phyloP scores from a whole-genome alignment of 805 yeast species.

The Kregervanrija pseudodelftensis region DNA sequence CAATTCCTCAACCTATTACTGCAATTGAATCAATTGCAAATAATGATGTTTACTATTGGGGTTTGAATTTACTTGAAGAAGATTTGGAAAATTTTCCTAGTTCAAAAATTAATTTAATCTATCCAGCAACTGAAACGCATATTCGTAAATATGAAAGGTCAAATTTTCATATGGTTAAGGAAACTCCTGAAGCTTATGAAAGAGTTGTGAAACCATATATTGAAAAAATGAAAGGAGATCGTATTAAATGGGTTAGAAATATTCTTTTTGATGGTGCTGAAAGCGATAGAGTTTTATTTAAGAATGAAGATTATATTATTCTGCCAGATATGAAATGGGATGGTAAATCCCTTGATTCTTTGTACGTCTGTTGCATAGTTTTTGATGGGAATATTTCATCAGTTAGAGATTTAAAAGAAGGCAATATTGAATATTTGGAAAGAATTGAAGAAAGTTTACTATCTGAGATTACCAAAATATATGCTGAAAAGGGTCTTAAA shows the following conservation, averaged over 20 bases:
- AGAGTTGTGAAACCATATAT: conserved; percentile 67
- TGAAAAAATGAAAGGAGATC: conserved; percentile 62
- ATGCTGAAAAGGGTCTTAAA: conserved; percentile 30
- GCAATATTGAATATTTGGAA: conserved; percentile 54
- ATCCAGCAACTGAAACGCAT: conserved; percentile 86
- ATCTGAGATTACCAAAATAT: conserved; percentile 39
- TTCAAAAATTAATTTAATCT: conserved; percentile 69
- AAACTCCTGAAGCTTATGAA: conserved; percentile 73
- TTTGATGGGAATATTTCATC: conserved; percentile 62
- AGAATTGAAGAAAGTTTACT: conserved; percentile 39
- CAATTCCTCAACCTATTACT: conserved; percentile 9
- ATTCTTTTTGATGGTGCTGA: conserved; percentile 79
- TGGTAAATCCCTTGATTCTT: conserved; percentile 53
- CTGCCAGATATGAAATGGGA: conserved; percentile 99
- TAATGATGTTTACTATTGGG: conserved; percentile 88
- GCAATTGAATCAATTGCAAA: conserved; percentile 38
- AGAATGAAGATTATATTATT: conserved; percentile 63
- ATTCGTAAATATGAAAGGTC: conserved; percentile 67
- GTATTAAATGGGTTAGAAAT: conserved; percentile 86
- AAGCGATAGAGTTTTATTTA: conserved; percentile 67
- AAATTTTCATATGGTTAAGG: conserved; percentile 53
- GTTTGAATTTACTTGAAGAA: conserved; percentile 39
- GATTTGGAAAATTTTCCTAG: conserved; percentile 43
- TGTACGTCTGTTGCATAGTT: conserved; percentile 75
- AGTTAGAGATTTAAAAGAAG: conserved; percentile 60